Evolutionary conservation across 2,329 filamentous ascomycete genomes (phyloP).

Genomic region (Tolypocladium paradoxum): DNA sequence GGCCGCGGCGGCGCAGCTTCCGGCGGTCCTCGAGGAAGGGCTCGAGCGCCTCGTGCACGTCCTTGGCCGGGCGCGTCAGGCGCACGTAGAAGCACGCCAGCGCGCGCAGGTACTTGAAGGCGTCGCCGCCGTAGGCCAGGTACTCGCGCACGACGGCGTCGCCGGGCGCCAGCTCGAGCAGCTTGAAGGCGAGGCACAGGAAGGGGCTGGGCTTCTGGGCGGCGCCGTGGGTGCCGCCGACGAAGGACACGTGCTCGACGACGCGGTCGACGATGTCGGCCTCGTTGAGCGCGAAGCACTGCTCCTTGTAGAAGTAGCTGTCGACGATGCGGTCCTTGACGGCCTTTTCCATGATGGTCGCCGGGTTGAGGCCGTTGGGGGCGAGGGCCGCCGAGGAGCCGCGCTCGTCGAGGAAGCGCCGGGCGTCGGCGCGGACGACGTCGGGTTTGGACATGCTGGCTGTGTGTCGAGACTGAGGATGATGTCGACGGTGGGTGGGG

Average conservation of each 20-base stretch:
- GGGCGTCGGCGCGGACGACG: constrained; percentile 68
- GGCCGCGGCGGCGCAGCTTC: constrained; percentile 69
- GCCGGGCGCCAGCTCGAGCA: constrained; percentile 76
- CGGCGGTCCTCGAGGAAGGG: constrained; percentile 71
- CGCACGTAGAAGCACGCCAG: constrained; percentile 90
- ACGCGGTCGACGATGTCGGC: constrained; percentile 79
- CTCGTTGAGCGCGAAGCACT: constrained; percentile 91
- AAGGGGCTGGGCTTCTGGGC: constrained; percentile 86
- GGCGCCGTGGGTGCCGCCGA: constrained; percentile 80
- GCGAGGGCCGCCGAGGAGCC: constrained; percentile 67
- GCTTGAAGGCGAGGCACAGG: constrained; percentile 86
- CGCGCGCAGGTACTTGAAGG: constrained; percentile 80
- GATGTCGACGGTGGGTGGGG: background rate
- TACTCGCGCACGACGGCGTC: constrained; percentile 74
- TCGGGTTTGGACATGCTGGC: constrained; percentile 26
- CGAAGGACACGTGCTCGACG: constrained; percentile 66
- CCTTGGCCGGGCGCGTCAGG: constrained; percentile 69
- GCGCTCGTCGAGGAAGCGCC: constrained; percentile 78
- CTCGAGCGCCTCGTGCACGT: constrained; percentile 73
- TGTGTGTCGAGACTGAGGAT: background rate
- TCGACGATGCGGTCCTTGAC: constrained; percentile 93
- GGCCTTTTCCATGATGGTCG: constrained; percentile 91
- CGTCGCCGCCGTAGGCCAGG: constrained; percentile 60
- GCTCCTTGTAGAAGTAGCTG: constrained; percentile 96
- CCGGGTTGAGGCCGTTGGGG: constrained; percentile 81